These are phyloP conservation scores for Botryotinia convoluta DNA, from an alignment of 2,329 filamentous ascomycete genomes.

Conservation along the genomic window DNA sequence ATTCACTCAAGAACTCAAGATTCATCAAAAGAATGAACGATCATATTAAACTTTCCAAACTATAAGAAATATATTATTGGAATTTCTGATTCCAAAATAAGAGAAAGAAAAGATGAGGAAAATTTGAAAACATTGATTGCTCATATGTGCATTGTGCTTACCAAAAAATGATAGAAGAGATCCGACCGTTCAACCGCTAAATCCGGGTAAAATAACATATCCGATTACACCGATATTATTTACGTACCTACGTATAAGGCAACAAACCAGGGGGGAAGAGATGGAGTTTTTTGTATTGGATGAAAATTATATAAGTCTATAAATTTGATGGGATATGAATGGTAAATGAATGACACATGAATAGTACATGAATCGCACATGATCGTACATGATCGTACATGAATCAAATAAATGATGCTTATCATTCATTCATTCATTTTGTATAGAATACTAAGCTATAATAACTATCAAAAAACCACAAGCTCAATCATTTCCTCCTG, in stretches of 20 bases:
- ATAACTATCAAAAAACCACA: not conserved
- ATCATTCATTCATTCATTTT: not conserved
- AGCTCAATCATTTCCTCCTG: not conserved
- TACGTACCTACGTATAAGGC: not conserved
- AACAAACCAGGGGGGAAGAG: not conserved
- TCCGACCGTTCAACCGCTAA: not conserved
- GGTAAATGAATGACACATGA: not conserved
- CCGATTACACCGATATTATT: not conserved
- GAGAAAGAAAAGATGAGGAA: not conserved
- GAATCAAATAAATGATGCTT: not conserved
- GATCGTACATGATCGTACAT: not conserved
- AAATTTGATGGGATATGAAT: not conserved
- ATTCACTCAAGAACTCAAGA: not conserved
- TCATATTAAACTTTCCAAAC: not conserved
- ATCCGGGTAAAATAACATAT: not conserved
- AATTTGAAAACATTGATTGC: not conserved
- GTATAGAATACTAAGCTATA: not conserved
- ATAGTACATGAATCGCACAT: not conserved
- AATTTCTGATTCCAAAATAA: not conserved
- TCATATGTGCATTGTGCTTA: constrained; percentile 7
- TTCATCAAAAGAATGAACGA: not conserved
- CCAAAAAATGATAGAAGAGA: not conserved
- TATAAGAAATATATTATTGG: not conserved
- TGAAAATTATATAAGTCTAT: not conserved
- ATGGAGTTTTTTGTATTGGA: not conserved